Evolutionary conservation across 2,329 filamentous ascomycete genomes (phyloP).

Genomic region (Fusarium tanahbumbuense): DNA sequence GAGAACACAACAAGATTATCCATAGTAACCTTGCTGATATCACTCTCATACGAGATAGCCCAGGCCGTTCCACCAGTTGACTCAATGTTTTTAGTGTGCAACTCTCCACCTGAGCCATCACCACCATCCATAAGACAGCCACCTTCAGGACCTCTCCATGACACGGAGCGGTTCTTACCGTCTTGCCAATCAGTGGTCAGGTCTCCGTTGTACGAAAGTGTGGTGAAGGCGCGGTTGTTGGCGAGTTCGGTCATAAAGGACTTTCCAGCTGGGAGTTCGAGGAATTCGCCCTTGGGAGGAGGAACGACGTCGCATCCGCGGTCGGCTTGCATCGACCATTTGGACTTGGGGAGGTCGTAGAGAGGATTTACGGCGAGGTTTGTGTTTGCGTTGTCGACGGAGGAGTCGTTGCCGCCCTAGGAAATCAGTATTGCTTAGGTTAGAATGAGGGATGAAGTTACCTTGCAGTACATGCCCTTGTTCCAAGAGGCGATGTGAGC

Average conservation of each 20-base stretch:
- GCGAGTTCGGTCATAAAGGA: constrained; percentile 62
- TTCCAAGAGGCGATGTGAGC: constrained; percentile 48
- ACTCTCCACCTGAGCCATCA: constrained; percentile 56
- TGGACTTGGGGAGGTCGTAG: constrained; percentile 55
- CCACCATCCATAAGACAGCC: constrained; percentile 45
- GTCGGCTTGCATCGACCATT: constrained; percentile 65
- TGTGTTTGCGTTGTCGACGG: constrained; percentile 55
- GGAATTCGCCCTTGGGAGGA: constrained; percentile 46
- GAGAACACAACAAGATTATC: constrained; percentile 65
- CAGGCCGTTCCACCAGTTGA: constrained; percentile 60
- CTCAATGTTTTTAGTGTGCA: constrained; percentile 60
- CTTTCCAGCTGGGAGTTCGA: constrained; percentile 61
- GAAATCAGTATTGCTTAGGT: not conserved
- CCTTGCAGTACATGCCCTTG: constrained; percentile 46
- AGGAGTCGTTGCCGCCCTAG: constrained; percentile 48
- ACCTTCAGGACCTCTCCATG: constrained; percentile 55
- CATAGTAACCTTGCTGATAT: constrained; percentile 60
- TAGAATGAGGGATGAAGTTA: not conserved
- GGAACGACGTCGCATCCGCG: constrained; percentile 59
- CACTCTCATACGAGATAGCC: constrained; percentile 62
- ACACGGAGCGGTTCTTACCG: constrained; percentile 57
- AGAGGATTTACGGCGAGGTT: constrained; percentile 60
- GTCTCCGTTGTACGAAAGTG: constrained; percentile 57
- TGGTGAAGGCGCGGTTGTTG: constrained; percentile 62
- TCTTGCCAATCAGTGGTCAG: constrained; percentile 59